Evolutionary conservation across 176 grass and related monocot species (phyloP), one percentile per base, ranked within the genome.

Genomic region (Echinochloa phyllopogon): DNA sequence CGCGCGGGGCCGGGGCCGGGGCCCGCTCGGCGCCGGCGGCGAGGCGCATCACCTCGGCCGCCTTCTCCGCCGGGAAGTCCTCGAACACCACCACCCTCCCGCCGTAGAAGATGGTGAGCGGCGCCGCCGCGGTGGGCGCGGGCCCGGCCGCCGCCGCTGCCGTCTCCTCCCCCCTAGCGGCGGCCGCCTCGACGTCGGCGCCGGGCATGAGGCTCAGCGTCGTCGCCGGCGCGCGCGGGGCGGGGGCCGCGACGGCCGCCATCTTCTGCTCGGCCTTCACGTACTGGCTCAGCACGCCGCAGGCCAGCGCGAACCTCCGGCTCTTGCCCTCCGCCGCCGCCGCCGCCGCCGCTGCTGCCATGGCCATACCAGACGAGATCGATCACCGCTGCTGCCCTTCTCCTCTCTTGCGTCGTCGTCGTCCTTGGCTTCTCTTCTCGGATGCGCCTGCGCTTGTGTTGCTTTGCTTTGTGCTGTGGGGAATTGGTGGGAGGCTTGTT

Each of bases 221-320:
- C 23, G 80, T 61, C 15, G 69, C 72, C 29, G 85, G 74, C 20
- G 79, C 58, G 9, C 72, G 83, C 37, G 48, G 25, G 43, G 69
- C 55, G 6, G 79, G 10, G 23, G 61, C 37, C 17, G 25, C 43
- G 40, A 38, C 83, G 10, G 81, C 79, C 2, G 74, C 67, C 73
- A 83, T 83, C 88, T 90, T 82, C 67, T 91, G 92, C 87, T 90
- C 88, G 10, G 88, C 90, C 92, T 92, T 97, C 15, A 97, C 84
- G 83, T 92, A 97, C 85, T 97, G 89, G 89, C 94, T 92, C 10
- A 97, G 94, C 45, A 90, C 92, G 7, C 89, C 89, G 75, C 94
- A 97, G 49, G 94, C 85, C 77, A 94, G 41, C 20, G 94, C 92
- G 66, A 97, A 97, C 75, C 87, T 94, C 74, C 92, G 24, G 69